Evolutionary conservation across 352 stramenopile genomes (phyloP).

Genomic region (Globisporangium perplexum): DNA sequence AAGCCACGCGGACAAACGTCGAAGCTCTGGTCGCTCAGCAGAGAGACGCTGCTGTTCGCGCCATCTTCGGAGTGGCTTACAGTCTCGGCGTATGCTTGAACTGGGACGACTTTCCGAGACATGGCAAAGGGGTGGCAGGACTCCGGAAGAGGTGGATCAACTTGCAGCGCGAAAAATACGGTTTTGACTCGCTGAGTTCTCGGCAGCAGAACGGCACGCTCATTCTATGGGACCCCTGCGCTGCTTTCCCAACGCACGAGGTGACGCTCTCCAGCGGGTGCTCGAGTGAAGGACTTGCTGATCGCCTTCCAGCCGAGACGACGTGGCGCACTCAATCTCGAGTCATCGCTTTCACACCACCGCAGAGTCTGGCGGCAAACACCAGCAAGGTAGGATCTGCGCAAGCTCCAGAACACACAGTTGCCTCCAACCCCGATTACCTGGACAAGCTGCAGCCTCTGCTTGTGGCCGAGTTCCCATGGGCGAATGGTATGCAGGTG

Average conservation of each 20-base stretch:
- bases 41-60: background rate
- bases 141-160: slow-evolving; percentile 28
- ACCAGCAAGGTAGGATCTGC: background rate
- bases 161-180: slow-evolving; percentile 26
- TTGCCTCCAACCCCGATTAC: slow-evolving; percentile 5
- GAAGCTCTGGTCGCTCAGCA: slow-evolving; percentile 6
- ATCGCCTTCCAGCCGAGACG: slow-evolving; percentile 6
- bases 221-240: slow-evolving; percentile 42
- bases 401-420: background rate
- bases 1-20: slow-evolving; percentile 37
- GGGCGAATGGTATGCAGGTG: slow-evolving; percentile 17
- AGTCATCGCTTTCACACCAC: slow-evolving; percentile 8
- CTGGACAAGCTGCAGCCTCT: slow-evolving; percentile 22
- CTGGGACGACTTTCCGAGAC: slow-evolving; percentile 3
- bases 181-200: slow-evolving; percentile 44
- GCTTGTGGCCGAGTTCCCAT: slow-evolving; percentile 22
- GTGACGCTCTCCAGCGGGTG: slow-evolving; percentile 17
- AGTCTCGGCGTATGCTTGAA: slow-evolving; percentile 23
- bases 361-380: background rate
- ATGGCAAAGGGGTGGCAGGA: background rate
- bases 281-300: background rate
- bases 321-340: slow-evolving; percentile 1
- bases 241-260: slow-evolving; percentile 36
- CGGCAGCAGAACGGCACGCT: slow-evolving; percentile 13
- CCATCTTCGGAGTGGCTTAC: slow-evolving; percentile 34